Evolutionary conservation across 1,139 yeast genomes (phyloP).

Genomic region (Pneumocystis canis): DNA sequence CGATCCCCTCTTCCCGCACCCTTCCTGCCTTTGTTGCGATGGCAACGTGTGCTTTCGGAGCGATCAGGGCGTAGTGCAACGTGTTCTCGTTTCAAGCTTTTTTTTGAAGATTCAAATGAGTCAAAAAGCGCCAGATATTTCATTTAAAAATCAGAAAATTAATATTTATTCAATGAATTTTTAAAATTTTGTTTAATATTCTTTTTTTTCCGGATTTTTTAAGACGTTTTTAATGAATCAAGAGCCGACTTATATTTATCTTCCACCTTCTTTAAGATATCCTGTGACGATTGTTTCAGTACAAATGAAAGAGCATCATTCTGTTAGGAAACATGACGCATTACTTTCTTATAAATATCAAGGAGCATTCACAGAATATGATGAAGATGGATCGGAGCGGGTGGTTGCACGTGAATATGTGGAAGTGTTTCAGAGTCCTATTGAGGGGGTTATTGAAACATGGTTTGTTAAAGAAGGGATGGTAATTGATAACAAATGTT

Average conservation of each 20-base stretch:
- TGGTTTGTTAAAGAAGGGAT: constrained; percentile 48
- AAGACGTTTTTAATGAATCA: no score
- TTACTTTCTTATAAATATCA: constrained; percentile 51
- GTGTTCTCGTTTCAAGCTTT: no score
- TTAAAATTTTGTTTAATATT: no score
- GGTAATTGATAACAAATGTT: constrained; percentile 23
- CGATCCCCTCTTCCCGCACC: no score
- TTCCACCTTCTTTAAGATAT: constrained; percentile 36
- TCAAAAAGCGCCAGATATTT: no score
- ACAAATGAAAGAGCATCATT: constrained; percentile 33
- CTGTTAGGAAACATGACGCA: constrained; percentile 39
- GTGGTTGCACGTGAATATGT: constrained; percentile 26
- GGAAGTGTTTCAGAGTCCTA: constrained; percentile 61
- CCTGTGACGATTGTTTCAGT: constrained; percentile 54
- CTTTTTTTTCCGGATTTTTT: no score
- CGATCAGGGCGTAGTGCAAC: no score
- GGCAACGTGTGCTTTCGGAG: no score
- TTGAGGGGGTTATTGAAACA: constrained; percentile 49
- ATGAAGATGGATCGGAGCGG: constrained; percentile 18
- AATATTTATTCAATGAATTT: no score
- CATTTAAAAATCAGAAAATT: no score
- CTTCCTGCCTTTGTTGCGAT: no score
- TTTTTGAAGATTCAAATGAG: no score
- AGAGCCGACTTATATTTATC: not conserved
- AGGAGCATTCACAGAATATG: constrained; percentile 26